These are phyloP conservation scores for Hypoxylon sp. DNA, from an alignment of 2,329 filamentous ascomycete species.

Conservation along the genomic window DNA sequence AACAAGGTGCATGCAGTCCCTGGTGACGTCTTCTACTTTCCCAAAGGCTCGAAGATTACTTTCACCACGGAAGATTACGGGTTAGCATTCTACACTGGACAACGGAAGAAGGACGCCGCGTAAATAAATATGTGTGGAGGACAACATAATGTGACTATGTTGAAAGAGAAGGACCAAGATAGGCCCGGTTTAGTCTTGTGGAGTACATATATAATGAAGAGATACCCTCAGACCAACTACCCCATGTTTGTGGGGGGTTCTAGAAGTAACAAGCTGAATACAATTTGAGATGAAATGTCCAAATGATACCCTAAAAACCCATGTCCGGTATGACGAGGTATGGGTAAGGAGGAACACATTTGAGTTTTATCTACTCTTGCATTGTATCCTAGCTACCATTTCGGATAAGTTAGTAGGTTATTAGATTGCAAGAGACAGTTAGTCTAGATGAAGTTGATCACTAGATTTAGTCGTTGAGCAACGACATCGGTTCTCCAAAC, in stretches of 20 bases:
- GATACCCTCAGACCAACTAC: constrained; percentile 1
- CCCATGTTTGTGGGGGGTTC: neutral
- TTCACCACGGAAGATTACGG: constrained; percentile 74
- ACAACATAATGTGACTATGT: neutral
- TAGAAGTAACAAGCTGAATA: neutral
- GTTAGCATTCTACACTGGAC: constrained; percentile 70
- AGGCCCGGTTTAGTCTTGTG: neutral
- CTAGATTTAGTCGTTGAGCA: neutral
- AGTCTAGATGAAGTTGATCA: neutral
- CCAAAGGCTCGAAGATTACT: constrained; percentile 75
- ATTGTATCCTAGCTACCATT: constrained; percentile 78
- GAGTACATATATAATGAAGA: constrained; percentile 17
- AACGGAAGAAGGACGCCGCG: constrained; percentile 54
- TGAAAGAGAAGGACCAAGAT: constrained; percentile 1
- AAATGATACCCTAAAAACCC: constrained; percentile 12
- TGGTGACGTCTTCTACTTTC: constrained; percentile 79
- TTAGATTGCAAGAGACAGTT: constrained; percentile 76
- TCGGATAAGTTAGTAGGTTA: constrained; percentile 69
- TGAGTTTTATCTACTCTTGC: constrained; percentile 70
- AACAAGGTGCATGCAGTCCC: constrained; percentile 69
- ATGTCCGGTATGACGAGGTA: neutral
- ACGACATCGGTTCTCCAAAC: neutral
- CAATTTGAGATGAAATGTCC: constrained; percentile 13
- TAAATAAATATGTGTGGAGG: constrained; percentile 15
- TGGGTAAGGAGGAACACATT: constrained; percentile 6